These are phyloP conservation scores for Cyphellophora europaea DNA, from an alignment of 2,329 filamentous ascomycete species.

Conservation along the genomic window DNA sequence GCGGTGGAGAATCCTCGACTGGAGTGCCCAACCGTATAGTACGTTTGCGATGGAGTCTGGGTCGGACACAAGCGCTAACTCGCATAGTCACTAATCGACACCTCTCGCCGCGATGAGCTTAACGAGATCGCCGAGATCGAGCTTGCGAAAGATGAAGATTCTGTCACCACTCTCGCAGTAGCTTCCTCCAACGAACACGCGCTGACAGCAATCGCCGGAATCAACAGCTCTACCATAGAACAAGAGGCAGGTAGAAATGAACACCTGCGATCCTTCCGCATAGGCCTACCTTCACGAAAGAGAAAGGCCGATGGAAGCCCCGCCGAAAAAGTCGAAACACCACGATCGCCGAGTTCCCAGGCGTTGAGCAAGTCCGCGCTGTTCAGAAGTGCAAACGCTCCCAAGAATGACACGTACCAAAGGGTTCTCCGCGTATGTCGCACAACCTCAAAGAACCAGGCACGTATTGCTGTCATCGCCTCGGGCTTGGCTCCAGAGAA, in stretches of 20 bases:
- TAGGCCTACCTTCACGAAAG: conserved; percentile 45
- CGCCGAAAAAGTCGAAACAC: conserved; percentile 14
- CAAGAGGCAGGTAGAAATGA: conserved; percentile 69
- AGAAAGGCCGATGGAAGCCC: conserved; percentile 17
- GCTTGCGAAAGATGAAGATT: conserved; percentile 77
- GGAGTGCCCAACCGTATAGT: conserved; percentile 87
- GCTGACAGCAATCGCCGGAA: conserved; percentile 59
- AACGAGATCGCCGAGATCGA: conserved; percentile 62
- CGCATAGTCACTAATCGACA: conserved; percentile 60
- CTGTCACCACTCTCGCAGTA: conserved; percentile 70
- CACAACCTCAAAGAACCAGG: conserved; percentile 27
- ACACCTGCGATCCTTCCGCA: conserved; percentile 69
- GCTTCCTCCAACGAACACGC: conserved; percentile 48
- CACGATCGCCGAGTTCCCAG: conserved; percentile 12
- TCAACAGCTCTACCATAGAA: conserved; percentile 70
- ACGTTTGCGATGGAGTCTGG: too few species aligned
- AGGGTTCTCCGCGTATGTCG: conserved; percentile 49
- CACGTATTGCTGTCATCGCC: conserved; percentile 64
- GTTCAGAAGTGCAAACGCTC: conserved; percentile 24
- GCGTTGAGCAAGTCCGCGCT: conserved; percentile 24
- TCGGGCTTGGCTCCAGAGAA: conserved; percentile 67
- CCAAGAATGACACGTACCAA: conserved; percentile 51
- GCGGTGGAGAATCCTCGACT: conserved; percentile 71
- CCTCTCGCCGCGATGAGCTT: conserved; percentile 54
- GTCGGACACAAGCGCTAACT: too few species aligned